phyloP scores from a whole-genome alignment of 352 stramenopile species.

The Globisporangium cylindrosporum region DNA sequence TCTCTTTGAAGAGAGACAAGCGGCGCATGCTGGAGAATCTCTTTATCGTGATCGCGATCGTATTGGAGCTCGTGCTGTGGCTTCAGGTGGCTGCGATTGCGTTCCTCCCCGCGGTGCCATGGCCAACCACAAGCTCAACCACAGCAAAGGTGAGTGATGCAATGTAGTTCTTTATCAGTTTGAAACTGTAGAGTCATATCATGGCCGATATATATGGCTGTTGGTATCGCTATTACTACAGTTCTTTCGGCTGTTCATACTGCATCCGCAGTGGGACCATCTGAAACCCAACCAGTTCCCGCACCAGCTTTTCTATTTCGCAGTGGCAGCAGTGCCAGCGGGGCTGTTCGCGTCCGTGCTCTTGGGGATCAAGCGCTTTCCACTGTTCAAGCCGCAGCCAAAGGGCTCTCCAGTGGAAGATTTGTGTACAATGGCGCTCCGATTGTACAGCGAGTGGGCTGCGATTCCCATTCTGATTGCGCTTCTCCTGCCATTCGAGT shows the following conservation, averaged over 20 bases:
- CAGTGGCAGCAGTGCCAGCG: slow-evolving; percentile 35
- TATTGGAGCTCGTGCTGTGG: slow-evolving; percentile 47
- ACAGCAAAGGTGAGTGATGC: slow-evolving; percentile 24
- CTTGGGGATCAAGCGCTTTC: slow-evolving; percentile 46
- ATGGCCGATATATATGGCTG: too few species aligned
- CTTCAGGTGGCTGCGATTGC: slow-evolving; percentile 42
- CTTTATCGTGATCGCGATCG: slow-evolving; percentile 26
- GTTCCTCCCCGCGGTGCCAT: slow-evolving; percentile 56
- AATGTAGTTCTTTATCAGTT: not conserved
- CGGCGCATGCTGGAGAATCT: slow-evolving; percentile 27
- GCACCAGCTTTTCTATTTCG: slow-evolving; percentile 35
- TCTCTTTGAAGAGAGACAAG: slow-evolving; percentile 22
- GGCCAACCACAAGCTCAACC: slow-evolving; percentile 30
- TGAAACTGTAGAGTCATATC: too few species aligned
- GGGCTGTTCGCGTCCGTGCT: slow-evolving; percentile 28
- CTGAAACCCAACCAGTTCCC: slow-evolving; percentile 32
- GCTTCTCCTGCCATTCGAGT: slow-evolving; percentile 56
- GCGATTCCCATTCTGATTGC: slow-evolving; percentile 45
- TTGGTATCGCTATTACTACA: slow-evolving; percentile 1
- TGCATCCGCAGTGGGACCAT: slow-evolving; percentile 54
- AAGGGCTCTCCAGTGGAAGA: slow-evolving; percentile 42
- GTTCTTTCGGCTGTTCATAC: slow-evolving; percentile 34
- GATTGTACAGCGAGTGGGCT: slow-evolving; percentile 55
- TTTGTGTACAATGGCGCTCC: slow-evolving; percentile 41
- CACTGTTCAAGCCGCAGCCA: slow-evolving; percentile 65